These are phyloP conservation scores for Solanum etuberosum DNA, from an alignment of 257 asterid species.

Conservation along the genomic window DNA sequence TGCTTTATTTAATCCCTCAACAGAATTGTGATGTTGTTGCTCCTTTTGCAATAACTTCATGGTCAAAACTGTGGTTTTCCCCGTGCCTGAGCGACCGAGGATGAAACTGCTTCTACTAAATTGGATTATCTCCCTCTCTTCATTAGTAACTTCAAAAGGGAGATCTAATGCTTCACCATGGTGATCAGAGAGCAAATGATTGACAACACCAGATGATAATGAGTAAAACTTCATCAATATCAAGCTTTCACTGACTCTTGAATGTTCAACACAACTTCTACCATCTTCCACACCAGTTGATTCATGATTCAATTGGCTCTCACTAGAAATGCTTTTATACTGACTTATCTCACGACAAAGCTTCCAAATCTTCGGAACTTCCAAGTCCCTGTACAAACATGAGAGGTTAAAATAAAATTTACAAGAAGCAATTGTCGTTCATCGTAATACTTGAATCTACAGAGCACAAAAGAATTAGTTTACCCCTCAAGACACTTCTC, in stretches of 20 bases:
- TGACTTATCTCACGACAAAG: constrained; percentile 17
- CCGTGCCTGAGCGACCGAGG: constrained; percentile 68
- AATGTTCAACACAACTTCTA: constrained; percentile 35
- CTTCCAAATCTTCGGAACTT: constrained; percentile 51
- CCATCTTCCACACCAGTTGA: constrained; percentile 12
- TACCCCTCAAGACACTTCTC: constrained; percentile 42
- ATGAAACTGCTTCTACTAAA: constrained; percentile 45
- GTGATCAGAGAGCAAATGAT: constrained; percentile 37
- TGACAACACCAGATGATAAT: constrained; percentile 34
- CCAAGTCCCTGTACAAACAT: constrained; percentile 27
- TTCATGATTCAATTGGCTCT: neutral
- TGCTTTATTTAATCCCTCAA: constrained; percentile 9
- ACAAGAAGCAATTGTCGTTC: neutral
- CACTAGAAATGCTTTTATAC: constrained; percentile 13
- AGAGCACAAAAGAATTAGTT: neutral
- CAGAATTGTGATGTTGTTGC: constrained; percentile 31
- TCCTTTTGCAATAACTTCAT: constrained; percentile 41
- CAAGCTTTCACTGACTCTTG: constrained; percentile 59
- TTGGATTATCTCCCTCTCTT: constrained; percentile 42
- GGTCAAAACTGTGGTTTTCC: constrained; percentile 58
- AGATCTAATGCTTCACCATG: constrained; percentile 38
- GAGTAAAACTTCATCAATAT: constrained; percentile 56
- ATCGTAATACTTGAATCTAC: neutral
- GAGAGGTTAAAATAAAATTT: neutral
- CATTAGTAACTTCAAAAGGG: constrained; percentile 66